Percentiles rank a stretch among this genome's conserved stretches.
These are phyloP conservation scores for Drechslerella coelobrocha DNA, from an alignment of 2,329 filamentous ascomycete species.

Conservation along the genomic window DNA sequence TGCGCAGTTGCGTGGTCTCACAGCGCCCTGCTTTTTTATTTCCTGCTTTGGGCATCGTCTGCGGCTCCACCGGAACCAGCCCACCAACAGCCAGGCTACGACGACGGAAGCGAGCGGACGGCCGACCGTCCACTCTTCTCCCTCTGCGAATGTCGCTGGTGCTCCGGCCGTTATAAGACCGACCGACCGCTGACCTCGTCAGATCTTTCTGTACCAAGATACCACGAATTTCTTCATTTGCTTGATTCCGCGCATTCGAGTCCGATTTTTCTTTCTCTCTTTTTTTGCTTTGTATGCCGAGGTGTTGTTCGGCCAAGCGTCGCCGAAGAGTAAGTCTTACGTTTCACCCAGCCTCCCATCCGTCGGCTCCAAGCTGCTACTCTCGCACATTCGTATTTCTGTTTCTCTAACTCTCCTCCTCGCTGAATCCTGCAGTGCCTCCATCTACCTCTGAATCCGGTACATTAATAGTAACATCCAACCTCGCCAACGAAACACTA, in stretches of 20 bases:
- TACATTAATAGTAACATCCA: neutral
- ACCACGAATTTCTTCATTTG: too few relatives aligned
- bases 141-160: neutral
- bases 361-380: neutral
- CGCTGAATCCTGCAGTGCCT: conserved; percentile 18
- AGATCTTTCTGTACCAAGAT: neutral
- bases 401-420: neutral
- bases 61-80: neutral
- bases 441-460: conserved; percentile 23
- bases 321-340: conserved; percentile 36
- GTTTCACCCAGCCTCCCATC: neutral
- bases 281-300: too few relatives aligned
- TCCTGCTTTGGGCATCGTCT: conserved; percentile 6
- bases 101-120: neutral
- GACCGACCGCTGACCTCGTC: neutral
- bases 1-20: too few relatives aligned
- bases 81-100: neutral
- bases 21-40: neutral
- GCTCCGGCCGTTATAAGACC: conserved; percentile 1
- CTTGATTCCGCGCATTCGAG: neutral
- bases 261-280: neutral
- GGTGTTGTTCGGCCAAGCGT: conserved; percentile 11
- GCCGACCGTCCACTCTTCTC: neutral
- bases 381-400: neutral
- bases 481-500: conserved; percentile 16